Percentiles rank a stretch among this genome's conserved stretches.
phyloP scores from a whole-genome alignment of 768 basidiomycete species.

The Exidia glandulosa region DNA sequence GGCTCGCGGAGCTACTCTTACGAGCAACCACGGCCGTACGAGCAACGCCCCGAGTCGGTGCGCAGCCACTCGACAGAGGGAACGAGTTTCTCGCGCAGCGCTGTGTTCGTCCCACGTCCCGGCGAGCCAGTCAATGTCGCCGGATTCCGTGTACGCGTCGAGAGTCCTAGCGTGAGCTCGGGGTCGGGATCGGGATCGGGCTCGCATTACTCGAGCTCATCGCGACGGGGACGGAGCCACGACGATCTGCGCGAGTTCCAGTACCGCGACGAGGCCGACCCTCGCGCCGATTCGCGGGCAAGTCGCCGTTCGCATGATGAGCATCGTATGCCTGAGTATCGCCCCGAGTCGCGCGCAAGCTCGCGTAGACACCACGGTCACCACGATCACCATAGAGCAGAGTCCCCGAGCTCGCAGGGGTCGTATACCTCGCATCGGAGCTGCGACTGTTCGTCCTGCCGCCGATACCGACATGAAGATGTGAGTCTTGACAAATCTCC shows the following conservation, averaged over 20 bases:
- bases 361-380: too few species aligned
- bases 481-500: background rate
- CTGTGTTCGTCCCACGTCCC: background rate
- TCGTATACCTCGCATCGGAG: background rate
- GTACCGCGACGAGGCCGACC: background rate
- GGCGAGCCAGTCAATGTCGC: background rate
- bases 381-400: background rate
- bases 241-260: too few species aligned
- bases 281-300: background rate
- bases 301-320: background rate
- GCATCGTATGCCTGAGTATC: too few species aligned
- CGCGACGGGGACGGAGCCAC: too few species aligned
- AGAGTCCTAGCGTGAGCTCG: background rate
- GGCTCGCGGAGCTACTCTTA: too few species aligned
- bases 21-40: too few species aligned
- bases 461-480: background rate
- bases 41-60: too few species aligned
- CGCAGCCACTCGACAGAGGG: background rate
- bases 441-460: background rate
- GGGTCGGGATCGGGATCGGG: too few species aligned
- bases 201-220: too few species aligned
- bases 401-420: background rate
- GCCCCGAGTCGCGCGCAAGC: too few species aligned
- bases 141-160: background rate
- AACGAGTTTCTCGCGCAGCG: background rate